These are phyloP conservation scores for Elongisporangium prolatum DNA, from an alignment of 352 stramenopile species.

Conservation along the genomic window DNA sequence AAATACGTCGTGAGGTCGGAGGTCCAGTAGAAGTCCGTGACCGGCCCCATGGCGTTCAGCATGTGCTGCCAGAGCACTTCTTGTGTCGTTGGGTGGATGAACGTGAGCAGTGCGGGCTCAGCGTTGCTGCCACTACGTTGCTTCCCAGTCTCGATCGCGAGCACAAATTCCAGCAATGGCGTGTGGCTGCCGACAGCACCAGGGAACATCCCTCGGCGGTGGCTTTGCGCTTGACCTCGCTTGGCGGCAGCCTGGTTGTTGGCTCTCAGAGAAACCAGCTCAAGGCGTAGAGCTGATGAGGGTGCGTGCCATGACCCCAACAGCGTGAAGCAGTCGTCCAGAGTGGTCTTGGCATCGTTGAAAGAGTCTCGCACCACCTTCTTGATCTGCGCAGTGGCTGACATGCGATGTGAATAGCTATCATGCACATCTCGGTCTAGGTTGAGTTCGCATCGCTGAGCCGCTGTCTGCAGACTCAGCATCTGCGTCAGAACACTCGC, in stretches of 20 bases:
- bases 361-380: background rate
- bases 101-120: background rate
- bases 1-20: constrained; percentile 12
- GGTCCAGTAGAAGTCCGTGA: constrained; percentile 12
- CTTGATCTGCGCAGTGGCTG: background rate
- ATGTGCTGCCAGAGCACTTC: background rate
- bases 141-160: background rate
- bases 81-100: background rate
- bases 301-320: background rate
- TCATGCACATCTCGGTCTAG: background rate
- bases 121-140: background rate
- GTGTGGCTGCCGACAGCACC: background rate
- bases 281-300: background rate
- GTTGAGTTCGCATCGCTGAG: too few species aligned
- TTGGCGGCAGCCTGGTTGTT: background rate
- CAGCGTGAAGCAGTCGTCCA: background rate
- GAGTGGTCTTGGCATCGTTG: background rate
- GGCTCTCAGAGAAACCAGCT: background rate
- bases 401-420: background rate
- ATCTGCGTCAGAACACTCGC: background rate
- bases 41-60: background rate
- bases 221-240: background rate
- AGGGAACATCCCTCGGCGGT: background rate
- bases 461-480: background rate
- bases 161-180: background rate